Evolutionary conservation across 495 filamentous ascomycete species (phyloP).

Genomic region (Hypoxylon fragiforme): DNA sequence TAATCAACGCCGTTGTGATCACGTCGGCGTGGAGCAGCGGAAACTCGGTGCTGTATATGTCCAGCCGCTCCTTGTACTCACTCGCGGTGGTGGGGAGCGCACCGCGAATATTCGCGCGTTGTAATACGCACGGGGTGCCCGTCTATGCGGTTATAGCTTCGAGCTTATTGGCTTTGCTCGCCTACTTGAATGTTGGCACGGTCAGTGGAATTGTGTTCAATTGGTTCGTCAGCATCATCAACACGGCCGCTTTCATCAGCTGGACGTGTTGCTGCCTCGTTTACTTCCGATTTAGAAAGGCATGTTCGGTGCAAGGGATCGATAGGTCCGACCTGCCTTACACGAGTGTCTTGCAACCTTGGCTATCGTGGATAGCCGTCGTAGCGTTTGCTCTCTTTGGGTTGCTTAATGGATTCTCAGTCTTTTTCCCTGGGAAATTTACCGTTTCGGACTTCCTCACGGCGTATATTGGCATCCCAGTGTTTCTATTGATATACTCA

Average conservation of each 20-base stretch:
- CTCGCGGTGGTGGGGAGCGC: slow-evolving; percentile 61
- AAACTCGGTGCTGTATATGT: slow-evolving; percentile 72
- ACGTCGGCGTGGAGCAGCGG: slow-evolving; percentile 67
- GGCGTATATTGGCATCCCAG: slow-evolving; percentile 65
- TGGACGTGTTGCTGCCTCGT: slow-evolving; percentile 65
- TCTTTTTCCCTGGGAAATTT: slow-evolving; percentile 61
- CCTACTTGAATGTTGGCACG: slow-evolving; percentile 54
- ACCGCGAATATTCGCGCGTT: slow-evolving; percentile 55
- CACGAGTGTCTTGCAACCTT: slow-evolving; percentile 56
- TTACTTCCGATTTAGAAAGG: slow-evolving; percentile 64
- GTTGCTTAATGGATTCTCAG: slow-evolving; percentile 65
- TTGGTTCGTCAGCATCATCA: slow-evolving; percentile 66
- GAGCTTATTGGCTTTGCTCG: slow-evolving; percentile 52
- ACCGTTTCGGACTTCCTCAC: slow-evolving; percentile 54
- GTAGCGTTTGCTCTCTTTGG: slow-evolving; percentile 54
- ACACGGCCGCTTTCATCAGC: slow-evolving; percentile 61
- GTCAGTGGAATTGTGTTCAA: slow-evolving; percentile 54
- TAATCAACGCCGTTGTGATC: slow-evolving; percentile 73
- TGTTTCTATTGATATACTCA: slow-evolving; percentile 60
- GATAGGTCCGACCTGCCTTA: slow-evolving; percentile 53
- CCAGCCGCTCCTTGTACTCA: slow-evolving; percentile 65
- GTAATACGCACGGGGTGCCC: slow-evolving; percentile 58
- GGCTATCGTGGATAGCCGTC: slow-evolving; percentile 53
- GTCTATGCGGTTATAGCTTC: slow-evolving; percentile 50
- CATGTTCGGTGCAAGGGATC: slow-evolving; percentile 54